Conservation (phyloP, 1,139 yeast genomes). For the Pichia sorboxylosa region DNA sequence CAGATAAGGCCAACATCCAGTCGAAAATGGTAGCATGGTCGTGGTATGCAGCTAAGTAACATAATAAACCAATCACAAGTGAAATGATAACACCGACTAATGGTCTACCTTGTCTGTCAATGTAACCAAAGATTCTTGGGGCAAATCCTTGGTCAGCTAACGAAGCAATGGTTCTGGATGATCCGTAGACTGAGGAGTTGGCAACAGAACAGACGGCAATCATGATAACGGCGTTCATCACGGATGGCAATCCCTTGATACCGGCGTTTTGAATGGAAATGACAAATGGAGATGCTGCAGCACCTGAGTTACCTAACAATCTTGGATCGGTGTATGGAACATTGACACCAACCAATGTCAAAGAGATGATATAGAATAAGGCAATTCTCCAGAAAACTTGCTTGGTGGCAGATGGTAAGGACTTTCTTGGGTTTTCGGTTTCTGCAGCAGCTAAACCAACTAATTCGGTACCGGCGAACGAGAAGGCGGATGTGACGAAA, state of each 20-base stretch:
- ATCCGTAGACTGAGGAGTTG: slow-evolving; percentile 61
- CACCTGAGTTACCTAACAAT: too few species aligned
- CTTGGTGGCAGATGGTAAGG: slow-evolving; percentile 77
- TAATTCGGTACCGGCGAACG: slow-evolving; percentile 72
- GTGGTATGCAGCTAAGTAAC: slow-evolving; percentile 57
- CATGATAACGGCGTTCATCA: slow-evolving; percentile 57
- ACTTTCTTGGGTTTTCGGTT: slow-evolving; percentile 65
- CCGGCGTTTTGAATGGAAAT: slow-evolving; percentile 38
- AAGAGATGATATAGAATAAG: slow-evolving; percentile 66
- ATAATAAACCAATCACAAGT: slow-evolving; percentile 48
- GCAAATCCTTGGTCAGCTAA: slow-evolving; percentile 73
- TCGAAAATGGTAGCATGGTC: slow-evolving; percentile 52
- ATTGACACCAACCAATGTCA: slow-evolving; percentile 70
- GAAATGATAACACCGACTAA: slow-evolving; percentile 47
- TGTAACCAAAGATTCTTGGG: slow-evolving; percentile 56
- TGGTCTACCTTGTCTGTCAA: slow-evolving; percentile 64
- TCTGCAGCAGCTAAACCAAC: slow-evolving; percentile 89
- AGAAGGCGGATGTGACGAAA: slow-evolving; percentile 54
- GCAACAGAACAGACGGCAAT: slow-evolving; percentile 57
- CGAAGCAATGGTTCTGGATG: slow-evolving; percentile 69
- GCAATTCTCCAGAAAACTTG: slow-evolving; percentile 74
- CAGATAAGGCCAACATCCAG: slow-evolving; percentile 74
- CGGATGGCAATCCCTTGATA: slow-evolving; percentile 35
- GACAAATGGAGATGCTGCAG: slow-evolving; percentile 43
- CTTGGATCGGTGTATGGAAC: slow-evolving; percentile 71